A percentile compares a stretch with the other conserved stretches of the same genome.
Evolutionary conservation across 306 rosid species (phyloP).

Genomic region (Glycyrrhiza uralensis): DNA sequence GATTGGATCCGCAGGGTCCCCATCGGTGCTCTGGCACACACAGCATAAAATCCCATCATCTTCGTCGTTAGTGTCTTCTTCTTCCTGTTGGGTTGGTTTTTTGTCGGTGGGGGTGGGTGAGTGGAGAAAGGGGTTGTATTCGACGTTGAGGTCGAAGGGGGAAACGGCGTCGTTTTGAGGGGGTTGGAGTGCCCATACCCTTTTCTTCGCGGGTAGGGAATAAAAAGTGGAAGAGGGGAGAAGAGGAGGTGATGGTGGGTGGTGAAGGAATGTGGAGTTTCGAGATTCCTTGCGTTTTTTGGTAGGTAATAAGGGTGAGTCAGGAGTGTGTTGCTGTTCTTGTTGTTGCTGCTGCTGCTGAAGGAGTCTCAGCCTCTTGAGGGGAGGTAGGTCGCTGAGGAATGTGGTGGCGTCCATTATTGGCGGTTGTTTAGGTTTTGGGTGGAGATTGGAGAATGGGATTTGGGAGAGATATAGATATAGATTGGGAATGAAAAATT

Average conservation of each 20-base stretch:
- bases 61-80: not conserved
- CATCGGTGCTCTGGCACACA: constrained; percentile 82
- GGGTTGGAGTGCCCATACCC: constrained; percentile 60
- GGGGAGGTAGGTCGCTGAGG: constrained; percentile 55
- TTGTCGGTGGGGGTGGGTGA: not conserved
- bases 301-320: constrained; percentile 50
- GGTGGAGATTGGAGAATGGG: not conserved
- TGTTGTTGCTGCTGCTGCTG: constrained; percentile 44
- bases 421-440: not conserved
- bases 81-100: not conserved
- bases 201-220: constrained; percentile 71
- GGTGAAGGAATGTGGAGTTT: constrained; percentile 3
- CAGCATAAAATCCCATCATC: constrained; percentile 63
- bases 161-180: not conserved
- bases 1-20: constrained; percentile 68
- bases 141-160: constrained; percentile 56
- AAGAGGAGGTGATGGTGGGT: not conserved
- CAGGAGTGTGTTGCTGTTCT: not conserved
- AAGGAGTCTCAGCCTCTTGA: constrained; percentile 60
- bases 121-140: constrained; percentile 34
- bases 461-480: not conserved
- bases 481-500: not conserved
- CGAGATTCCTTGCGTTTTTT: constrained; percentile 73
- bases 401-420: constrained; percentile 46
- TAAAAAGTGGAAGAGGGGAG: constrained; percentile 31